A percentile compares a stretch with the other conserved stretches of the same genome.
These are phyloP conservation scores for Myrmaecium sp. DNA, from an alignment of 2,329 filamentous ascomycete genomes.

Conservation along the genomic window DNA sequence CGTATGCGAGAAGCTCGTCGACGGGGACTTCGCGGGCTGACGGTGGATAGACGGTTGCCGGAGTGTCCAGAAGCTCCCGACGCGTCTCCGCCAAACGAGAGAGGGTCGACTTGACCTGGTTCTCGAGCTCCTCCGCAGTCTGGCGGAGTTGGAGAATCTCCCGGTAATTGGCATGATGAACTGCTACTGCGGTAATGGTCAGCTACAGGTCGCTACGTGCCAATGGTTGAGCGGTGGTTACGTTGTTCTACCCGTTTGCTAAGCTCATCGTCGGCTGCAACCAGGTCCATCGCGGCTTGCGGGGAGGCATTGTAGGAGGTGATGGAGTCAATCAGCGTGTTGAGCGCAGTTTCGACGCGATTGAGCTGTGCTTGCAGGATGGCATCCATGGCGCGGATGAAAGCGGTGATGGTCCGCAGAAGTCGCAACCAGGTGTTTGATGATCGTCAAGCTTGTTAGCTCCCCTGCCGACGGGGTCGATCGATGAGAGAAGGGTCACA, in stretches of 20 bases:
- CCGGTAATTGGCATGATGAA: slow-evolving; percentile 57
- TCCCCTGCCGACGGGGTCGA: too few relatives aligned
- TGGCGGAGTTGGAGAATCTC: slow-evolving; percentile 53
- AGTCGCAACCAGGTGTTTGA: not conserved
- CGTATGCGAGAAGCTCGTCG: slow-evolving; percentile 59
- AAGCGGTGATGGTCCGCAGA: not conserved
- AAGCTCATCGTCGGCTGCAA: slow-evolving; percentile 53
- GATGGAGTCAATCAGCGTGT: slow-evolving; percentile 59
- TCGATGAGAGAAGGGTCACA: too few relatives aligned
- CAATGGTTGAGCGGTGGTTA: too few relatives aligned
- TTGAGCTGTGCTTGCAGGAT: slow-evolving; percentile 26
- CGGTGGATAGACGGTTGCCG: slow-evolving; percentile 22
- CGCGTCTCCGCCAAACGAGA: slow-evolving; percentile 54
- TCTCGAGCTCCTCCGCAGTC: slow-evolving; percentile 47
- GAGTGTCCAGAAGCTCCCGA: slow-evolving; percentile 46
- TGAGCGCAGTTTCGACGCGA: slow-evolving; percentile 34
- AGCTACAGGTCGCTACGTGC: not conserved
- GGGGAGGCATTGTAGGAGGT: slow-evolving; percentile 65
- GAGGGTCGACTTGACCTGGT: slow-evolving; percentile 55
- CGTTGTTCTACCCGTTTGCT: slow-evolving; percentile 47
- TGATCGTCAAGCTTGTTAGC: too few relatives aligned
- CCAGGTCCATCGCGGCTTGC: slow-evolving; percentile 49
- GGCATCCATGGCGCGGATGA: slow-evolving; percentile 19
- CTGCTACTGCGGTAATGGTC: slow-evolving; percentile 38
- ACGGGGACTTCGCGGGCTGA: slow-evolving; percentile 39